Evolutionary conservation across 345 rosid genomes (phyloP).

Genomic region (Heritiera littoralis): DNA sequence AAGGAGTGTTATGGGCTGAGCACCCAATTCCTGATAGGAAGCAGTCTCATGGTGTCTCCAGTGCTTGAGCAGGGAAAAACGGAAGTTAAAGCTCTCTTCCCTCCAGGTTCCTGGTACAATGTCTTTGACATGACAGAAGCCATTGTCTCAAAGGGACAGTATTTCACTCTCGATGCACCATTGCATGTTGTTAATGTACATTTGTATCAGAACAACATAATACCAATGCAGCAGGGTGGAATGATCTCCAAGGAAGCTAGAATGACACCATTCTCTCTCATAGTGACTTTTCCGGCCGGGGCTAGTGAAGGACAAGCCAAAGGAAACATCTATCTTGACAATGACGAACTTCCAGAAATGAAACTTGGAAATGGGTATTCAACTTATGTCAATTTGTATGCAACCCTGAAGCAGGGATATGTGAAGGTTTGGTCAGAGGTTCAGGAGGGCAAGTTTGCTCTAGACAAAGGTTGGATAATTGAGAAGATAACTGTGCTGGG

Average conservation of each 20-base stretch:
- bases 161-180: constrained; percentile 71
- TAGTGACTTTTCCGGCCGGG: constrained; percentile 75
- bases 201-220: constrained; percentile 70
- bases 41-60: constrained; percentile 87
- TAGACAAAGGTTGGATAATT: constrained; percentile 71
- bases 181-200: constrained; percentile 81
- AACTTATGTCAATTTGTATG: constrained; percentile 61
- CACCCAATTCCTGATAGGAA: constrained; percentile 91
- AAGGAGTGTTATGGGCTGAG: constrained; percentile 66
- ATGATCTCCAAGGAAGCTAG: constrained; percentile 78
- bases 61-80: constrained; percentile 80
- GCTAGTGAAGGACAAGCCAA: constrained; percentile 60
- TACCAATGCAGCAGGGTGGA: constrained; percentile 96
- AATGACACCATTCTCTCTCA: constrained; percentile 75
- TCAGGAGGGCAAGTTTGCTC: constrained; percentile 68
- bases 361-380: constrained; percentile 71
- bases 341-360: constrained; percentile 95
- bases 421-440: constrained; percentile 88
- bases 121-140: constrained; percentile 67
- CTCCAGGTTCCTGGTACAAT: constrained; percentile 93
- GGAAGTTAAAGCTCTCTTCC: constrained; percentile 72
- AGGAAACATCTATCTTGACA: constrained; percentile 70
- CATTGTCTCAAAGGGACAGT: constrained; percentile 53
- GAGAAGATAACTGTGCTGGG: constrained; percentile 73
- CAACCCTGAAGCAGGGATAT: constrained; percentile 53